Conservation (phyloP, 2,329 filamentous ascomycete genomes). For the Colletotrichum tanaceti region DNA sequence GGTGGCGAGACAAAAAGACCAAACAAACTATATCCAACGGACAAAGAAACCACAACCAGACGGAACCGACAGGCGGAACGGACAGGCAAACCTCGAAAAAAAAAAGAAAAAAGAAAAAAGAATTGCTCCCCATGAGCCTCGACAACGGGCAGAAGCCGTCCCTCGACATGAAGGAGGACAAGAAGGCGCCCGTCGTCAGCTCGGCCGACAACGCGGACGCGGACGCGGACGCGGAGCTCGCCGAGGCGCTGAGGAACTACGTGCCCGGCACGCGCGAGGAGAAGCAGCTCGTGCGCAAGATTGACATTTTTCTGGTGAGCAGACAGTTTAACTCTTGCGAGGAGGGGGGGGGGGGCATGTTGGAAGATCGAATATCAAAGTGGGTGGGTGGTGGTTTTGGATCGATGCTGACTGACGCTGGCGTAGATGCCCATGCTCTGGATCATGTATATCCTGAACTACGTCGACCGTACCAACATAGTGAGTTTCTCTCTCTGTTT, state of each 20-base stretch:
- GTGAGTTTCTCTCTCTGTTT: slow-evolving; percentile 40
- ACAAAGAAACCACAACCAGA: background rate
- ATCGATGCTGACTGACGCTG: background rate
- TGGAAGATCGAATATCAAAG: too few species aligned
- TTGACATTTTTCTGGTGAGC: slow-evolving; percentile 36
- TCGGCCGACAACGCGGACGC: too few species aligned
- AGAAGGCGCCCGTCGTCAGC: slow-evolving; percentile 21
- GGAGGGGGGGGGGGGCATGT: too few species aligned
- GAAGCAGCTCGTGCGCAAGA: slow-evolving; percentile 42
- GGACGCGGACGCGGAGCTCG: slow-evolving; percentile 44
- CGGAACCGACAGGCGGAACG: background rate
- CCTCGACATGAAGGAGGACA: slow-evolving; percentile 42
- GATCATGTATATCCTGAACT: slow-evolving; percentile 46
- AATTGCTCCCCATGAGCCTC: slow-evolving; percentile 9
- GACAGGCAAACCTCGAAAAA: background rate
- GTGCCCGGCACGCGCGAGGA: slow-evolving; percentile 44
- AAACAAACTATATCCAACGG: too few species aligned
- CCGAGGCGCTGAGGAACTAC: slow-evolving; percentile 45
- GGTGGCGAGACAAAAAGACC: too few species aligned
- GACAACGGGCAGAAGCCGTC: slow-evolving; percentile 35
- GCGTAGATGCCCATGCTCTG: slow-evolving; percentile 19
- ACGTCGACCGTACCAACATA: slow-evolving; percentile 48
- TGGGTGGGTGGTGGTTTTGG: too few species aligned
- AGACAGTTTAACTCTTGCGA: too few species aligned
- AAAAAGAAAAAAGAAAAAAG: too few species aligned